Base-by-base conservation (phyloP, 2,329 filamentous ascomycete species). In the Verticillium isaacii region DNA sequence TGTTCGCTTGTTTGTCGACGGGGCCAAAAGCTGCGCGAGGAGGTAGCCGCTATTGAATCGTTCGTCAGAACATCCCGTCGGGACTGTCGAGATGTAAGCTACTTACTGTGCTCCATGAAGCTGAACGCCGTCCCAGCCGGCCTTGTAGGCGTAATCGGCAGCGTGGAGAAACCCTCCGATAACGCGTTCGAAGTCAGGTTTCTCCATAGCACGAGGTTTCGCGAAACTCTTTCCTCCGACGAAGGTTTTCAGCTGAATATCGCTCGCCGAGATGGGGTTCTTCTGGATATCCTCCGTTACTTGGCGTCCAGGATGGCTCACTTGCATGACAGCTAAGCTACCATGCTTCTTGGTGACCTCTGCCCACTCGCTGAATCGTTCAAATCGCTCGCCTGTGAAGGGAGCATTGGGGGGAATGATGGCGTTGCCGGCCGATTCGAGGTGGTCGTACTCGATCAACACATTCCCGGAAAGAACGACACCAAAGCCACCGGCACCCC, bases 221-320 rank as follows among this genome's bases (percentile, higher is more conserved):
- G 72, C 78, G 58, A 85, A 86, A 0, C 71, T 75, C 77, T 81
- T 72, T 64, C 80, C 80, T 75, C 80, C 79, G 36, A 72, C 59
- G 19, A 73, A 66, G 6, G 73, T 74, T 64, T 71, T 68, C 1
- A 78, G 69, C 62, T 77, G 74, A 37, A 78, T 66, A 58, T 77
- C 75, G 55, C 73, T 76, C 2, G 77, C 73, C 17, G 75, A 77
- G 58, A 80, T 74, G 8, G 76, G 75, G 36, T 75, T 60, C 52
- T 69, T 67, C 61, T 78, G 72, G 14, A 79, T 64, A 1, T 62
- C 62, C 8, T 66, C 66, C 8, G 68, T 25, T 19, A 72, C 72
- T 69, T 89, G 86, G 0, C 86, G 78, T 14, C 88, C 87, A 0
- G 87, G 85, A 69, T 90, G 87, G 62, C 78, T 82, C 63, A 90